These are phyloP conservation scores for Chaetomium olivaceum DNA, from an alignment of 2,329 filamentous ascomycete genomes.

Conservation along the genomic window DNA sequence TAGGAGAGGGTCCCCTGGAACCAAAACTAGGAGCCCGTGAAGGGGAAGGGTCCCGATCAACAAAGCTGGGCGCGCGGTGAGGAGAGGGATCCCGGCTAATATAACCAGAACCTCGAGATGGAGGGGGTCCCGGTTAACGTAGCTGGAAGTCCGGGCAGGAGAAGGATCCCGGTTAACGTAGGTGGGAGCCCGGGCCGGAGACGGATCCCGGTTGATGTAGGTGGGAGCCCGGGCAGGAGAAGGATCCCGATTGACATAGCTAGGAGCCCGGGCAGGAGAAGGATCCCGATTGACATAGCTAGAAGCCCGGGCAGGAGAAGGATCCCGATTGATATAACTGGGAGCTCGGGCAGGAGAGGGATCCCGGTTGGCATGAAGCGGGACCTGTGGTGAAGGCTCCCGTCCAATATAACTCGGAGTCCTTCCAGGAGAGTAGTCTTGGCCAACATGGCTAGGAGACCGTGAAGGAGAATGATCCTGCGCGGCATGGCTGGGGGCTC, in stretches of 20 bases:
- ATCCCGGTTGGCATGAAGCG: background rate
- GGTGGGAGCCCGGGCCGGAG: background rate
- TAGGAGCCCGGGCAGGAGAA: conserved; percentile 27
- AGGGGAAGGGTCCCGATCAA: conserved; percentile 22
- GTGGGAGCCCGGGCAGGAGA: background rate
- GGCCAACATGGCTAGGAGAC: background rate
- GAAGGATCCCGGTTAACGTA: background rate
- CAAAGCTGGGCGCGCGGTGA: background rate
- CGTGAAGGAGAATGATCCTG: conserved; percentile 3
- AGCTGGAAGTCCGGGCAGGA: conserved; percentile 26
- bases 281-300: background rate
- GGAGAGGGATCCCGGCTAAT: conserved; percentile 30
- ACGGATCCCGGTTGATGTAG: background rate
- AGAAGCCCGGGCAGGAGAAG: background rate
- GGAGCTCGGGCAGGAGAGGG: conserved; percentile 1
- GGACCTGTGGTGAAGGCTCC: conserved; percentile 27
- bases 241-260: background rate
- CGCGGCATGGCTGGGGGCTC: conserved; percentile 4
- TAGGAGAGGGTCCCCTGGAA: conserved; percentile 33
- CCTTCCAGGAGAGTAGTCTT: background rate
- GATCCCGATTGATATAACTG: background rate
- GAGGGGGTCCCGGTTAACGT: background rate
- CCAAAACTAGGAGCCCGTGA: conserved; percentile 43
- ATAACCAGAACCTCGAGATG: background rate
- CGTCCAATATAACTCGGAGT: background rate